Base-by-base conservation (phyloP, 495 filamentous ascomycete species). In the Penicillium cosmopolitanum region DNA sequence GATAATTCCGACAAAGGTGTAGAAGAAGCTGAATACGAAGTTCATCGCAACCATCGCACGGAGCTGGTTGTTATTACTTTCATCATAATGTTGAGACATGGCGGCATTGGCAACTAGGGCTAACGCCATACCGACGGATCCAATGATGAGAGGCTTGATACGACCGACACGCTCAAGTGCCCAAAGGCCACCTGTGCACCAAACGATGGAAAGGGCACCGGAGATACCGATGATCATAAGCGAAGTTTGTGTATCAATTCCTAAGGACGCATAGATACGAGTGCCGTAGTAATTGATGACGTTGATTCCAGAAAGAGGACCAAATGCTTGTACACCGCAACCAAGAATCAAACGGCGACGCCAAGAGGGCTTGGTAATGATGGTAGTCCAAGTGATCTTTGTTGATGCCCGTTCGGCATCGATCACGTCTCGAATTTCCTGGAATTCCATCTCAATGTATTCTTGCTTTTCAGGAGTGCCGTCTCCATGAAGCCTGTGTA, bases 251-350 rank as follows among this genome's bases (percentile, higher is more conserved):
- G 76, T 80, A 4, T 67, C 70, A 15, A 85, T 78, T 7, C 82
- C 82, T 0, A 85, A 66, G 23, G 77, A 71, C 0, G 72, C 53
- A 64, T 85, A 85, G 67, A 85, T 84, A 3, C 71, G 71, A 0
- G 75, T 79, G n/a, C 80, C 78, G 57, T 84, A 85, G 69, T 85
- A 85, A 53, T 79, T 77, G 61, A 85, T 84, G 8, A 84, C 80
- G 54, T 79, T 81, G 64, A 84, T 83, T 10, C 81, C 82, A 15
- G 77, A 80, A 4, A 84, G 65, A 56, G 79, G 81, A 19, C 78
- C 78, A 10, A 82, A 80, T 18, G 80, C 80, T 67, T 82, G 82
- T 1, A 82, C 77, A 21, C 78, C 80, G 13, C 76, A 78, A 5
- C 81, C 82, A 11, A 84, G 74, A 47, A 80, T 73, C 4, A 84